Evolutionary conservation across 1,139 yeast genomes (phyloP), one percentile per base, ranked within the genome.

Genomic region (Suhomyces bribrorum): DNA sequence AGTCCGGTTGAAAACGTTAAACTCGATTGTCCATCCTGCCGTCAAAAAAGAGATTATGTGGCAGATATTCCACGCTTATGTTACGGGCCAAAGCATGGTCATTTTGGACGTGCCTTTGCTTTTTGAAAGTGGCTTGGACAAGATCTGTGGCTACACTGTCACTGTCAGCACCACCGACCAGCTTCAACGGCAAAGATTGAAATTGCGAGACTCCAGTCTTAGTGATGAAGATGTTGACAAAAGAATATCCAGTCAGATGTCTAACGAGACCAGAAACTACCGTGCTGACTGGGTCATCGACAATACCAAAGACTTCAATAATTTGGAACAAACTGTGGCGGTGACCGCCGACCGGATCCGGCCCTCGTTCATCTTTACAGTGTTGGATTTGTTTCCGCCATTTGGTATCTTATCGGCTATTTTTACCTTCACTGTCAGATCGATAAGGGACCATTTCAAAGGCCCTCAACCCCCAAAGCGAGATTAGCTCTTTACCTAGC

Each of bases 61-160:
- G 61, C 80, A 77, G 50, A 65, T 88, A 1, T 34, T 84, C 2
- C 45, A 50, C 39, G 79, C 80, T n/a, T 90, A 88, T 70, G 18
- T 76, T 9, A 37, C 48, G 11, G 77, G 55, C 40, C 59, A 55
- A 64, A 60, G 69, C 12, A 52, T 88, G 54, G 89, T 90, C 11
- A 66, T 94, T 0, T 63, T 92, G 42, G 99, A 94, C 54, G 92
- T 92, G 2, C 99, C 99, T 0, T 66, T 94, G 28, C 66, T 94
- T 20, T 92, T 86, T 61, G 98, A 94, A 57, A 75, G 89, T 25
- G 78, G 81, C 1, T 68, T 92, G 48, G 80, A 87, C 55, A 56
- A 62, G 40, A 63, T 85, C 23, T 90, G 97, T 59, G 96, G 95
- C 0, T 58, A 69, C 7, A 77, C 84, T 0, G 60, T 92, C 2